Evolutionary conservation across 2,329 filamentous ascomycete species (phyloP), one percentile per base, ranked within the genome.

Genomic region (Myriosclerotinia curreyana): DNA sequence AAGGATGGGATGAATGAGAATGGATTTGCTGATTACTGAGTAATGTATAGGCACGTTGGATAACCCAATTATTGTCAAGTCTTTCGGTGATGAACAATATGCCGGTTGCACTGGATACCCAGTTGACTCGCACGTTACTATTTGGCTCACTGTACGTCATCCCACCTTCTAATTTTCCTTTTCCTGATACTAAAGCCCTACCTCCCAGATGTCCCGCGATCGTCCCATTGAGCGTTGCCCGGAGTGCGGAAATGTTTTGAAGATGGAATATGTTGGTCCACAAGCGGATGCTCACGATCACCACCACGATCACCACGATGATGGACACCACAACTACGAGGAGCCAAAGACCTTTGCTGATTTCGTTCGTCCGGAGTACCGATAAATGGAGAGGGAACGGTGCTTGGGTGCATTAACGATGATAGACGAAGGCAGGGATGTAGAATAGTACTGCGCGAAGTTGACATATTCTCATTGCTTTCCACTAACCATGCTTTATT

Each of bases 341-440:
- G 92, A 96, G 81, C 91, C 92, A 77, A 96, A 97, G 89, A 96
- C 91, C 73, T 94, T 98, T 77, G 92, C 92, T 79, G 91, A 99
- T 83, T 98, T 85, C 80, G 87, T 99, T 81, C 92, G 91, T 86
- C 92, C 93, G 67, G 87, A 97, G 77, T 99, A 98, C 85, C 87
- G 87, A 83, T 96, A 94, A 67, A 61, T 40, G 20, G 42, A 58
- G 12, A 38, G 31, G 31, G 55, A 36, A 36, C 14, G 42, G n/a
- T 12, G 44, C n/a, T 25, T 8, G 31, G 40, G 11, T 34, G 50
- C 15, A n/a, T n/a, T 38, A 20, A 25, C 20, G 14, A 31, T 31
- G 38, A 22, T 50, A 40, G 48, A 46, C 48, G 46, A 42, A 20
- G 25, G 20, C 25, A 44, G 60, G 49, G 31, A 46, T 44, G 60